Conservation (phyloP, 805 yeast species). For the Ogataea minuta region DNA sequence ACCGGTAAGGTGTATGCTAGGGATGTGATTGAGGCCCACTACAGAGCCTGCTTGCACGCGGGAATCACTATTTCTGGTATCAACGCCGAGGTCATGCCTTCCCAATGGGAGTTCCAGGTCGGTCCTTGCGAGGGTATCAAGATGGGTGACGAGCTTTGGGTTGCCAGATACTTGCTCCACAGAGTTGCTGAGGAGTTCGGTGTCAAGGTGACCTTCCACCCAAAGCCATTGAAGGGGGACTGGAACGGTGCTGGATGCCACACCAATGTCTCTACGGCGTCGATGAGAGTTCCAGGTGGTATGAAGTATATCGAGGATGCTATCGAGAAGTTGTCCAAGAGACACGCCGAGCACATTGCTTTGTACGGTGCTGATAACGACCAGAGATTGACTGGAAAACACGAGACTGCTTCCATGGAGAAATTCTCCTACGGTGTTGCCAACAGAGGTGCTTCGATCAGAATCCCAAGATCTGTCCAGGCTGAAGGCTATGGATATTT, state of each 20-base stretch:
- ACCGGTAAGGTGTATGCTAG: slow-evolving; percentile 97
- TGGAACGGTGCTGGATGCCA: slow-evolving; percentile 99
- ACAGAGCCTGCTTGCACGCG: slow-evolving; percentile 94
- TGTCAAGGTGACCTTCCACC: slow-evolving; percentile 97
- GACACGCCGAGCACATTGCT: slow-evolving; percentile 95
- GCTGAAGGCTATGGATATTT: slow-evolving; percentile 98
- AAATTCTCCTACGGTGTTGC: slow-evolving; percentile 96
- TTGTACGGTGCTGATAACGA: slow-evolving; percentile 96
- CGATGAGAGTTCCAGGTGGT: slow-evolving; percentile 94
- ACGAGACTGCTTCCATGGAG: slow-evolving; percentile 95
- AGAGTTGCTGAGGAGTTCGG: slow-evolving; percentile 99
- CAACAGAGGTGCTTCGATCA: slow-evolving; percentile 98
- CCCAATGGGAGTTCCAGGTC: slow-evolving; percentile 99
- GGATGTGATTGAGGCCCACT: slow-evolving; percentile 98
- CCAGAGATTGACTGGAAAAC: slow-evolving; percentile 94
- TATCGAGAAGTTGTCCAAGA: slow-evolving; percentile 86
- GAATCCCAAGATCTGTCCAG: slow-evolving; percentile 98
- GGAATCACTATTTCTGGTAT: slow-evolving; percentile 92
- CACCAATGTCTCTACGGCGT: slow-evolving; percentile 92
- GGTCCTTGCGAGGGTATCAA: slow-evolving; percentile 95
- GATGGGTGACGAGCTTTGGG: slow-evolving; percentile 98
- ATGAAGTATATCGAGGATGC: slow-evolving; percentile 93
- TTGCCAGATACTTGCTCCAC: slow-evolving; percentile 87
- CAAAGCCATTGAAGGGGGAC: slow-evolving; percentile 98
- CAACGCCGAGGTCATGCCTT: slow-evolving; percentile 99